phyloP scores from a whole-genome alignment of 2,329 filamentous ascomycete genomes.

The Aciculosporium take region DNA sequence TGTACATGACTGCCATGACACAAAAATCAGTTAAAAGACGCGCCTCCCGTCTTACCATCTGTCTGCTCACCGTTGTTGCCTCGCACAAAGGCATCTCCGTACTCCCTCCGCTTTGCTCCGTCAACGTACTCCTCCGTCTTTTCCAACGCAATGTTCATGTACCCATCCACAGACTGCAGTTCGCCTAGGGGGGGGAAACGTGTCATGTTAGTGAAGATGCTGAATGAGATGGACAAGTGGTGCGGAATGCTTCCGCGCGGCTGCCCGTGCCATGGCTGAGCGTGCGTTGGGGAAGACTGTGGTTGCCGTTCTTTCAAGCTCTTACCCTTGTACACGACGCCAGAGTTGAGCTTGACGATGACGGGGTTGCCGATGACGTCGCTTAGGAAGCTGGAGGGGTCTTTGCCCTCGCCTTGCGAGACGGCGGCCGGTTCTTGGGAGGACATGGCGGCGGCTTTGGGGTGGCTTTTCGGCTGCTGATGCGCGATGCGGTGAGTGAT shows the following conservation, averaged over 20 bases:
- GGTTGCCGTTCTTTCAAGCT: background rate
- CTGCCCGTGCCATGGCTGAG: background rate
- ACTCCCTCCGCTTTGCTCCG: conserved; percentile 65
- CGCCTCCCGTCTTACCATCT: background rate
- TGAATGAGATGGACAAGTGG: background rate
- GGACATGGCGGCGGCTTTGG: conserved; percentile 3
- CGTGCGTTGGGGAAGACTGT: background rate
- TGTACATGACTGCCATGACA: conserved; percentile 51
- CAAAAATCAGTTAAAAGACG: background rate
- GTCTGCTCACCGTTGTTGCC: conserved; percentile 71
- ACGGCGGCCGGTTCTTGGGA: conserved; percentile 53
- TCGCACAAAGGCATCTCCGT: conserved; percentile 89
- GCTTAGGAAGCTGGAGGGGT: conserved; percentile 83
- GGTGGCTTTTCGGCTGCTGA: background rate
- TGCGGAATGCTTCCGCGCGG: background rate
- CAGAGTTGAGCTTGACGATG: conserved; percentile 96
- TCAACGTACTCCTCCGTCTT: conserved; percentile 88
- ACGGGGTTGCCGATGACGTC: conserved; percentile 92
- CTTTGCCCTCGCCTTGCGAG: conserved; percentile 59
- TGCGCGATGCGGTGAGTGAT: background rate
- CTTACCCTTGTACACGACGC: conserved; percentile 89
- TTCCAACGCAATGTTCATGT: conserved; percentile 98
- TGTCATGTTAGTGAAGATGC: background rate
- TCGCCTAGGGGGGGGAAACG: conserved; percentile 46
- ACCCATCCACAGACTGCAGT: conserved; percentile 91